Evolutionary conservation across 2,329 filamentous ascomycete genomes (phyloP).

Genomic region (Botrytis paeoniae): DNA sequence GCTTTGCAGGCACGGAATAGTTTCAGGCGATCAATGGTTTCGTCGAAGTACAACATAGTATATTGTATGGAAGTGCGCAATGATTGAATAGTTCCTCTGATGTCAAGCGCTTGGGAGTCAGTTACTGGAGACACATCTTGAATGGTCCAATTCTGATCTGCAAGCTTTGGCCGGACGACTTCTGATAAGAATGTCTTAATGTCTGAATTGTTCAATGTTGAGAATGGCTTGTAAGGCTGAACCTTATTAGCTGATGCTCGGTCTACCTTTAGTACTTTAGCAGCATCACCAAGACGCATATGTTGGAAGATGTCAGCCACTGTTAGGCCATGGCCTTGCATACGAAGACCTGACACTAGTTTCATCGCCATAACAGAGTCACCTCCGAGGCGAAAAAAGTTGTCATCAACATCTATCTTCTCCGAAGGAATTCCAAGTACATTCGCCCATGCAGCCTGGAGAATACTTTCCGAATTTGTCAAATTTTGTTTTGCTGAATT

Average conservation of each 20-base stretch:
- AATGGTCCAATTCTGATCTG: slow-evolving; percentile 41
- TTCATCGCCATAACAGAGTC: slow-evolving; percentile 44
- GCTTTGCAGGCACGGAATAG: slow-evolving; percentile 36
- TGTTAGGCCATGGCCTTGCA: slow-evolving; percentile 38
- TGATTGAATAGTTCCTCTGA: slow-evolving; percentile 39
- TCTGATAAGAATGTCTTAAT: slow-evolving; percentile 39
- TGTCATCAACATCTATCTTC: slow-evolving; percentile 38
- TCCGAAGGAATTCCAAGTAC: slow-evolving; percentile 34
- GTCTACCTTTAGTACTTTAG: slow-evolving; percentile 34
- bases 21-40: slow-evolving; percentile 31
- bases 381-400: slow-evolving; percentile 43
- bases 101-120: slow-evolving; percentile 42
- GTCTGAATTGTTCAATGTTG: slow-evolving; percentile 38
- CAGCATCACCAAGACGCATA: slow-evolving; percentile 14
- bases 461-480: slow-evolving; percentile 36
- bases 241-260: slow-evolving; percentile 24
- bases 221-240: slow-evolving; percentile 39
- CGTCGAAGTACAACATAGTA: slow-evolving; percentile 38
- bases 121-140: slow-evolving; percentile 41
- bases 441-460: slow-evolving; percentile 37
- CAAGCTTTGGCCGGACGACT: slow-evolving; percentile 39
- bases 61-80: slow-evolving; percentile 42
- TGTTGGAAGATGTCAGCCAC: slow-evolving; percentile 45
- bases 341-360: slow-evolving; percentile 42
- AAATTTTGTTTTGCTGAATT: slow-evolving; percentile 35